These are phyloP conservation scores for Salix arbutifolia DNA, from an alignment of 345 rosid species.

Conservation along the genomic window DNA sequence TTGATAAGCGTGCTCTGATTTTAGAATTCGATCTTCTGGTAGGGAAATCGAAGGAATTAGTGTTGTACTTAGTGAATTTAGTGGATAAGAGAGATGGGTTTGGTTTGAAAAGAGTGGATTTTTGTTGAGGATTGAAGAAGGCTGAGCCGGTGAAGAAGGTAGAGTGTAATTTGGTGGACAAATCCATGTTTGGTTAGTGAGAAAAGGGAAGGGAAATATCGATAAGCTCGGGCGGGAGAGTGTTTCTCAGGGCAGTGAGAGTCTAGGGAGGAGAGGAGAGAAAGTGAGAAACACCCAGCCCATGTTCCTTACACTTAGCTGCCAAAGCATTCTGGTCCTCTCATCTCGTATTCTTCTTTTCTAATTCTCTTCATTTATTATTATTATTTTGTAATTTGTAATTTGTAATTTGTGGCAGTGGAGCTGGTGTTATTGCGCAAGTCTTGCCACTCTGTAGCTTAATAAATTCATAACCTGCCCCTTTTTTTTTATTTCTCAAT, in stretches of 20 bases:
- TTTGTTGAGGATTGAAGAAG: neutral
- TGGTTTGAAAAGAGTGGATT: neutral
- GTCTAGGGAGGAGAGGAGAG: neutral
- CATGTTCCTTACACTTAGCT: no score
- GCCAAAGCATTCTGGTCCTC: no score
- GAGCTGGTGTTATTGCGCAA: neutral
- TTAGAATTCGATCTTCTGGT: slow-evolving; percentile 20
- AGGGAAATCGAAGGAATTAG: neutral
- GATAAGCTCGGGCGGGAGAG: neutral
- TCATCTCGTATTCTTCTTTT: no score
- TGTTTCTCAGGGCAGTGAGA: neutral
- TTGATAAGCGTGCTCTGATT: slow-evolving; percentile 42
- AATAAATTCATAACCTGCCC: no score
- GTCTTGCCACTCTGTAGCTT: neutral
- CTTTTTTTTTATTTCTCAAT: no score
- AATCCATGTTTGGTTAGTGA: neutral
- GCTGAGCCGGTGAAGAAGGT: neutral
- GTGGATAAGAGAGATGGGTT: neutral
- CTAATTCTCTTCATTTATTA: neutral
- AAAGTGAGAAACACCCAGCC: neutral
- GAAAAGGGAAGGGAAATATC: neutral
- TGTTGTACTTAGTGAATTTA: neutral
- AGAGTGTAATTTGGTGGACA: neutral
- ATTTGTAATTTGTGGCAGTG: no score
- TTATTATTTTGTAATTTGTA: no score